Evolutionary conservation across 2,329 filamentous ascomycete species (phyloP), one percentile per base, ranked within the genome.

Genomic region (Aspergillus fumigatiaffinis): DNA sequence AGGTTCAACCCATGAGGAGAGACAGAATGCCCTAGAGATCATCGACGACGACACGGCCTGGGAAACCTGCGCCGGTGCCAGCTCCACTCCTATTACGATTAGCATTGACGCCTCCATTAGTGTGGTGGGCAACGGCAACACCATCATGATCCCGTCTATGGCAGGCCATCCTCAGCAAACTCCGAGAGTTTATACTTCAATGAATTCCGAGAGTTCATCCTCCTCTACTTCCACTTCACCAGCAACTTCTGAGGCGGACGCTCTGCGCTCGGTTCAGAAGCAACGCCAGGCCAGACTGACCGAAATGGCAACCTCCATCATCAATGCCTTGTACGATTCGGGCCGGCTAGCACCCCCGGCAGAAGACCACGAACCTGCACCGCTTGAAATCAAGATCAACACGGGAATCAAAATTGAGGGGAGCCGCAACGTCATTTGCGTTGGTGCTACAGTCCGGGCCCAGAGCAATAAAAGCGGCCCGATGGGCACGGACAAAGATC

Each of bases 81-180:
- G 52, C 29, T 47, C 59, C n/a, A 28, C 51, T 14, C 61, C 64
- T 7, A 65, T 75, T 41, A 66, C 60, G 10, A 72, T 76, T 54
- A 66, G 67, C 41, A 69, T 76, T 48, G 71, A 76, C 54, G 65
- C 66, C 8, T 74, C 72, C 4, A 73, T 75, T 57, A 65, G 56
- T 28, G 61, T 76, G 17, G 57, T 62, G 10, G 74, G 74, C 17
- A 62, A 71, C 54, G 65, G 57, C n/a, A 76, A 75, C 60, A 67
- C 64, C 2, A 56, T 74, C 48, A 60, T 62, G 23, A 59, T 75
- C 20, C 62, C 69, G 4, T 62, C 65, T 17, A 44, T 49, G 28
- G 14, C 53, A 53, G 26, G 51, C 28, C 9, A 26, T 47, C 53
- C 49, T 51, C 47, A 51, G 38, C 44, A 47, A 44, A 41, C 32